Evolutionary conservation across 495 filamentous ascomycete species (phyloP).

Genomic region (Daldinia bambusicola): DNA sequence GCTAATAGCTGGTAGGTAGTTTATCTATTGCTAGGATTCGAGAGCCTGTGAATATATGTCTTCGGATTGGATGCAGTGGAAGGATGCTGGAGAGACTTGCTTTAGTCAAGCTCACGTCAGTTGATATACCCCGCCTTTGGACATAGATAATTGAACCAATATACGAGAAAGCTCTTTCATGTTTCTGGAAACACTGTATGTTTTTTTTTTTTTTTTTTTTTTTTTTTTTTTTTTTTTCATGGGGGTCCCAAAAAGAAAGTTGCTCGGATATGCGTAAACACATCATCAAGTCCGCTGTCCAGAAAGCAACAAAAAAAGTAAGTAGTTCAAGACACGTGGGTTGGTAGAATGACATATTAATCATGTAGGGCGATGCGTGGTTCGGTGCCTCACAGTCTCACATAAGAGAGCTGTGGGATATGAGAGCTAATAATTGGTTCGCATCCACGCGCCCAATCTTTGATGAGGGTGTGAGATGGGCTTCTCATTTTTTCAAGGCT

Average conservation of each 20-base stretch:
- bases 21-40: slow-evolving; percentile 20
- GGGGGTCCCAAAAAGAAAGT: slow-evolving; percentile 2
- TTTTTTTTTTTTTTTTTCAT: too few species aligned
- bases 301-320: background rate
- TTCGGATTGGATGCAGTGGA: slow-evolving; percentile 8
- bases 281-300: background rate
- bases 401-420: background rate
- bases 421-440: slow-evolving; percentile 17
- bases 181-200: background rate
- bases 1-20: background rate
- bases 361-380: slow-evolving; percentile 1
- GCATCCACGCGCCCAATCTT: slow-evolving; percentile 20
- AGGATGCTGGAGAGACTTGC: background rate
- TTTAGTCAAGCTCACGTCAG: background rate
- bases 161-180: background rate
- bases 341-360: background rate
- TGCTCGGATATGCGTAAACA: background rate
- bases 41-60: slow-evolving; percentile 23
- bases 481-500: slow-evolving; percentile 12
- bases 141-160: background rate
- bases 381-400: slow-evolving; percentile 8
- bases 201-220: too few species aligned
- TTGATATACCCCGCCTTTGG: background rate
- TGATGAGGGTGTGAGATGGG: slow-evolving; percentile 12
- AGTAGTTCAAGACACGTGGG: slow-evolving; percentile 4